phyloP scores from a whole-genome alignment of 768 basidiomycete species.

The Boletus reticulatus region DNA sequence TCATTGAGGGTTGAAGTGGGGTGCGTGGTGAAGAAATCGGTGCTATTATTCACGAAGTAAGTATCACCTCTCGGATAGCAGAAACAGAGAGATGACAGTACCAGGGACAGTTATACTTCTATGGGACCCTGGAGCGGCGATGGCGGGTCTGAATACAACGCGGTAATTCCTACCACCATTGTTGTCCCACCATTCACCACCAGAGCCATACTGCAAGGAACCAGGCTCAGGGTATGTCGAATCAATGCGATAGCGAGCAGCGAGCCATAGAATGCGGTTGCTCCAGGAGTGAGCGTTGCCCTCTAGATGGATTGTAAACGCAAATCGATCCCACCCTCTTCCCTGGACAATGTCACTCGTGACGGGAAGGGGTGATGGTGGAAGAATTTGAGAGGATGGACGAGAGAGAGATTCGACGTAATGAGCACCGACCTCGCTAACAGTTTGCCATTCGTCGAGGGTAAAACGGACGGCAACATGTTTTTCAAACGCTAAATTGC shows the following conservation, averaged over 20 bases:
- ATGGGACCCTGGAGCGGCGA: neutral
- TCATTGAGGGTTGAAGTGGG: neutral
- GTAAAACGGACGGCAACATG: constrained; percentile 85
- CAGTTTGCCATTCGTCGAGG: constrained; percentile 92
- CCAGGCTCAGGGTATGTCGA: constrained; percentile 19
- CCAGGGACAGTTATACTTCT: constrained; percentile 16
- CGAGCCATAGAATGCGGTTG: constrained; percentile 58
- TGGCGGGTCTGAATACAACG: constrained; percentile 52
- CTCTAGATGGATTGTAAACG: constrained; percentile 67
- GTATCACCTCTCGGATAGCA: neutral
- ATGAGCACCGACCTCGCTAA: constrained; percentile 72
- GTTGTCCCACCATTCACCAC: constrained; percentile 94
- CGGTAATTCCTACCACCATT: constrained; percentile 77
- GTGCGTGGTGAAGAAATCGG: neutral
- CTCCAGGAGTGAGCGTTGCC: constrained; percentile 57
- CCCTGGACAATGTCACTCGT: neutral
- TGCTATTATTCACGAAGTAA: constrained; percentile 10
- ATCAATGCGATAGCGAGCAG: constrained; percentile 46
- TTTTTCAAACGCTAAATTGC: constrained; percentile 87
- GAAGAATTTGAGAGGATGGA: constrained; percentile 25
- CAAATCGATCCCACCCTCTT: constrained; percentile 53
- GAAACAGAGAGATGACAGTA: neutral
- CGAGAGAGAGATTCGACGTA: constrained; percentile 40
- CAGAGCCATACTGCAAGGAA: constrained; percentile 34
- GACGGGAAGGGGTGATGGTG: neutral